Conservation (phyloP, 495 filamentous ascomycete species). For the Tuber microsphaerosporum region DNA sequence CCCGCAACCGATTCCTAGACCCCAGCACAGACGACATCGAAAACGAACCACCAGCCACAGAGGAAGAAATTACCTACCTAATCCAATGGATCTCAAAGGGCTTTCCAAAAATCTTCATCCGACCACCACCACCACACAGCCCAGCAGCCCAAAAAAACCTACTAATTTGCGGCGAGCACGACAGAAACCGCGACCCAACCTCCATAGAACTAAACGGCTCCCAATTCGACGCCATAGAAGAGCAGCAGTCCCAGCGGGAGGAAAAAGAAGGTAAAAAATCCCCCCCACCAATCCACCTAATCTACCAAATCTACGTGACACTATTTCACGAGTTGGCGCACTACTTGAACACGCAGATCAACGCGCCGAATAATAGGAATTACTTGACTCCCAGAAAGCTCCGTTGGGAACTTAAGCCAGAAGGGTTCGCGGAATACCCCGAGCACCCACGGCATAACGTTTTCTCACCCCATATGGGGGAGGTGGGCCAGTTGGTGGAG, state of each 20-base stretch:
- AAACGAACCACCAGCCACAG: slow-evolving; percentile 12
- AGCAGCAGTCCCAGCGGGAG: too few relatives aligned
- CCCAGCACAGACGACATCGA: slow-evolving; percentile 18
- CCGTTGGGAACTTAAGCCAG: slow-evolving; percentile 6
- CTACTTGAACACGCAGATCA: slow-evolving; percentile 6
- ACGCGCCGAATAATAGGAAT: background rate
- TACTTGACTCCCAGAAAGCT: slow-evolving; percentile 22
- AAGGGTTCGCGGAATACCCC: background rate
- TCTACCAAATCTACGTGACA: slow-evolving; percentile 14
- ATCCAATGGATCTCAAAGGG: slow-evolving; percentile 13
- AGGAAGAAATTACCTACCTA: slow-evolving; percentile 13
- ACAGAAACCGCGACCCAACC: background rate
- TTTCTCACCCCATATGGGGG: background rate
- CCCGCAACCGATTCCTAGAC: background rate
- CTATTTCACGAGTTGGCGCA: slow-evolving; percentile 27
- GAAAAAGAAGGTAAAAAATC: background rate
- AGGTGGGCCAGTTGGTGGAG: slow-evolving; percentile 26
- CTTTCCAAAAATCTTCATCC: slow-evolving; percentile 14
- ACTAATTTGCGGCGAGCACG: background rate
- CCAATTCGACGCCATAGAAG: slow-evolving; percentile 20
- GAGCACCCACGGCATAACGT: background rate
- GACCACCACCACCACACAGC: too few relatives aligned
- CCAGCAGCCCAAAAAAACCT: background rate
- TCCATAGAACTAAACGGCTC: slow-evolving; percentile 2
- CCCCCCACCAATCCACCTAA: slow-evolving; percentile 13